Evolutionary conservation across 1,284 basidiomycete genomes (phyloP).

Genomic region (Cryptococcus floricola): DNA sequence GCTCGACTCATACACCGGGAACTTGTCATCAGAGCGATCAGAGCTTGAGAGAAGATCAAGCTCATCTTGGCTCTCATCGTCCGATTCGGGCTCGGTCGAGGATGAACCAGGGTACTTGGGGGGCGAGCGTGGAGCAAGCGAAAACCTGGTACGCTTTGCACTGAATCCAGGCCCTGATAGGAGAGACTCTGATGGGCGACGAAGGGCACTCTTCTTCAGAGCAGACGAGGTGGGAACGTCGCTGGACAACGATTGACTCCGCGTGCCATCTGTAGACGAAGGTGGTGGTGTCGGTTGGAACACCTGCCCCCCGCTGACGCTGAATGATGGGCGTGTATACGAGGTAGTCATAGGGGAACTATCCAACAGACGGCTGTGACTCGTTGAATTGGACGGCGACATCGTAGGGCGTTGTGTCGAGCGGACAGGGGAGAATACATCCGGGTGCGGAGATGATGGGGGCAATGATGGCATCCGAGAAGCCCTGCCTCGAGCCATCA

Average conservation of each 20-base stretch:
- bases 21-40: background rate
- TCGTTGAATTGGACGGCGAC: conserved; percentile 13
- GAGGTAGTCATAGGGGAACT: conserved; percentile 5
- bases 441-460: conserved; percentile 12
- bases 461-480: conserved; percentile 7
- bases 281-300: conserved; percentile 16
- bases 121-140: conserved; percentile 9
- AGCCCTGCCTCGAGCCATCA: background rate
- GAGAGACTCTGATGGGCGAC: conserved; percentile 10
- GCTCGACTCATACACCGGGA: background rate
- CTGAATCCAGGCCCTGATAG: conserved; percentile 1
- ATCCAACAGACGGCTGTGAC: background rate
- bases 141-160: conserved; percentile 21
- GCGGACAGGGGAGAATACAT: background rate
- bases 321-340: background rate
- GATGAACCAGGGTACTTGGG: conserved; percentile 9
- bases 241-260: conserved; percentile 13
- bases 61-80: conserved; percentile 10
- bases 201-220: conserved; percentile 14
- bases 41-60: background rate
- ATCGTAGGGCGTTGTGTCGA: conserved; percentile 12
- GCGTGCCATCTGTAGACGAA: conserved; percentile 6
- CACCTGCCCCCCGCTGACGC: background rate
- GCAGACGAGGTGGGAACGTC: conserved; percentile 3
- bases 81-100: conserved; percentile 8